phyloP scores from a whole-genome alignment of 441 rosid species.

The Hura crepitans region DNA sequence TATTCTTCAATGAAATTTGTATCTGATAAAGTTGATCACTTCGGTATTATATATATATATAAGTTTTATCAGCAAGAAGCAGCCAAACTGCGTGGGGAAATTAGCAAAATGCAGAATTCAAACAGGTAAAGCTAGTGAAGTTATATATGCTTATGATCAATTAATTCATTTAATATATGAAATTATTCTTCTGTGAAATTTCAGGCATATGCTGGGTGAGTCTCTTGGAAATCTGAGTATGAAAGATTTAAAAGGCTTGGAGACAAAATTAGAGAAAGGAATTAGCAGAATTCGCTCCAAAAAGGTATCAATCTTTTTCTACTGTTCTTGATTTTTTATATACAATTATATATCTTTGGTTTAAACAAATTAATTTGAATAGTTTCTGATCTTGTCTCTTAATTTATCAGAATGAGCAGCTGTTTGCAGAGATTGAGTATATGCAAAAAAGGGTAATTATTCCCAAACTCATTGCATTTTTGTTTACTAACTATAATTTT shows the following conservation, averaged over 20 bases:
- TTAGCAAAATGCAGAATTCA: constrained; percentile 57
- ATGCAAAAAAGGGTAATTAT: constrained; percentile 55
- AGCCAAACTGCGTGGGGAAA: constrained; percentile 56
- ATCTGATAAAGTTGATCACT: background rate
- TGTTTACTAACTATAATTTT: no score
- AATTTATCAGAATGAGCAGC: constrained; percentile 50
- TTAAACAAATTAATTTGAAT: background rate
- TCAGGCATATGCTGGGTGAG: constrained; percentile 86
- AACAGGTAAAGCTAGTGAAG: constrained; percentile 48
- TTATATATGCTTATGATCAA: background rate
- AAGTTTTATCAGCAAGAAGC: constrained; percentile 91
- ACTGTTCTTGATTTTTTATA: no score
- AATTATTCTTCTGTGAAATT: background rate
- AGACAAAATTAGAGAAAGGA: constrained; percentile 72
- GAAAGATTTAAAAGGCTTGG: constrained; percentile 67
- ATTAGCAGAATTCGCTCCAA: constrained; percentile 80
- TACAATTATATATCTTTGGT: background rate
- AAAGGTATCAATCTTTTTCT: constrained; percentile 44
- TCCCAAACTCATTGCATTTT: background rate
- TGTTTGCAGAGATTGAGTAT: constrained; percentile 64
- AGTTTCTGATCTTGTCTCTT: background rate
- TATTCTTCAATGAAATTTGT: background rate
- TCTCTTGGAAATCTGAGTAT: constrained; percentile 41
- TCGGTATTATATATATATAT: background rate
- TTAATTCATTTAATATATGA: no score